These are phyloP conservation scores for Aspergillus sp. DNA, from an alignment of 2,329 filamentous ascomycete genomes.

Conservation along the genomic window DNA sequence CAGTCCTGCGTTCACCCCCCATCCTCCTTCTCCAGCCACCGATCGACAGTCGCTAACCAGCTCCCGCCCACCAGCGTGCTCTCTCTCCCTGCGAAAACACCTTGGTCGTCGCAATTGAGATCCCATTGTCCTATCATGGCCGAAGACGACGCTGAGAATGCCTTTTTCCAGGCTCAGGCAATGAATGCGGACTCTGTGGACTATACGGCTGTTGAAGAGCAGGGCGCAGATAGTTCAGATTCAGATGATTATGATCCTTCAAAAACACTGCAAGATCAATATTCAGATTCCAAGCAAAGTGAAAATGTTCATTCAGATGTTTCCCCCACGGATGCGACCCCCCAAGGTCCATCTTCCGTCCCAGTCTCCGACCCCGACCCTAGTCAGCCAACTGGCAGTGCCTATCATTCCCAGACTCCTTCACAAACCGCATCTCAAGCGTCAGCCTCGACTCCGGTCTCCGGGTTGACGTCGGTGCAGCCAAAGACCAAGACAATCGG, in stretches of 20 bases:
- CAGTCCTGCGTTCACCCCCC: not conserved
- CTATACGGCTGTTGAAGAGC: conserved; percentile 49
- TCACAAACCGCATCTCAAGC: conserved; percentile 34
- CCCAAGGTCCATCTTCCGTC: conserved; percentile 20
- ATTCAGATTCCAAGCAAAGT: conserved; percentile 32
- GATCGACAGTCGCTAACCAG: conserved; percentile 1
- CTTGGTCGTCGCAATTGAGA: conserved; percentile 13
- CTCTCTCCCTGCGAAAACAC: not conserved
- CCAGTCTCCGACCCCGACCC: conserved; percentile 25
- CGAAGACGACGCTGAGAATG: conserved; percentile 53
- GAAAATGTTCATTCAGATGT: conserved; percentile 26
- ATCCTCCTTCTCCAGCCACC: not conserved
- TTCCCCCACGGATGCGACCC: conserved; percentile 20
- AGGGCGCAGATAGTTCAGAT: conserved; percentile 53
- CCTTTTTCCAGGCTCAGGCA: conserved; percentile 51
- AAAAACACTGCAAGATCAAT: conserved; percentile 45
- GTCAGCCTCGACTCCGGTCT: conserved; percentile 28
- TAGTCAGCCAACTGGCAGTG: conserved; percentile 26
- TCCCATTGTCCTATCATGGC: conserved; percentile 40
- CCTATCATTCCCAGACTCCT: conserved; percentile 29
- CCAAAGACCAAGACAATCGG: conserved; percentile 54
- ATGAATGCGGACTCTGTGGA: conserved; percentile 39
- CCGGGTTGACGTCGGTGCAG: conserved; percentile 34
- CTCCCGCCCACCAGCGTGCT: conserved; percentile 1
- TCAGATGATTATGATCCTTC: conserved; percentile 57